These are phyloP conservation scores for Blumeriella jaapii DNA, from an alignment of 2,329 filamentous ascomycete genomes.

Conservation along the genomic window DNA sequence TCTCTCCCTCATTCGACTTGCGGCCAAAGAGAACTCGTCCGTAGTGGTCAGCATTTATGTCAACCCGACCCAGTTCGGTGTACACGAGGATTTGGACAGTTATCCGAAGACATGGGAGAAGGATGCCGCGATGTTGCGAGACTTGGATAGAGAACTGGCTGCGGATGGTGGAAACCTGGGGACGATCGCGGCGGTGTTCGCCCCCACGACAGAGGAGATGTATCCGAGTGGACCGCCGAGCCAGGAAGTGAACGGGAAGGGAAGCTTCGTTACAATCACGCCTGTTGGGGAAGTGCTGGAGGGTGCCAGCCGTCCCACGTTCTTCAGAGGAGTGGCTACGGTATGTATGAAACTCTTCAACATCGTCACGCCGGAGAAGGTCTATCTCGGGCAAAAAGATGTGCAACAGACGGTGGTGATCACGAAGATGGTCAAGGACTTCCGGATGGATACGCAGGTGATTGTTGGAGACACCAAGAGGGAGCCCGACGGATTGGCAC, in stretches of 20 bases:
- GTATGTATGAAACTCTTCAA: conserved; percentile 93
- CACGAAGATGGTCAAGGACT: conserved; percentile 75
- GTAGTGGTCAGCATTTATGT: conserved; percentile 91
- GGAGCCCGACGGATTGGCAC: conserved; percentile 70
- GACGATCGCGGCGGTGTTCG: conserved; percentile 72
- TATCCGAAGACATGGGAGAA: conserved; percentile 85
- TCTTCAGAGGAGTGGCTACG: conserved; percentile 92
- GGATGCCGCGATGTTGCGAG: conserved; percentile 56
- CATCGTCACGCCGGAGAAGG: conserved; percentile 63
- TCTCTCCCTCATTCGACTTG: conserved; percentile 71
- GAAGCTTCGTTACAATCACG: conserved; percentile 85
- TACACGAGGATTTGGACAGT: conserved; percentile 73
- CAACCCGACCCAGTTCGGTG: conserved; percentile 92
- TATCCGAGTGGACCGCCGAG: conserved; percentile 67
- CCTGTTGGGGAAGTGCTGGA: conserved; percentile 74
- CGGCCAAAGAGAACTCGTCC: conserved; percentile 72
- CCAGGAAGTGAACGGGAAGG: conserved; percentile 63
- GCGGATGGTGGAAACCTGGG: conserved; percentile 45
- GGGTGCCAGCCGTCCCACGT: conserved; percentile 76
- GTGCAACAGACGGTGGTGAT: conserved; percentile 92
- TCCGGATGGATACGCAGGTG: conserved; percentile 67
- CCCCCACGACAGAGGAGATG: conserved; percentile 71
- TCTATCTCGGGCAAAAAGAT: conserved; percentile 97
- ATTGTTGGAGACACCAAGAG: conserved; percentile 64
- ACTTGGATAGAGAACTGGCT: conserved; percentile 63